phyloP scores from a whole-genome alignment of 2,329 filamentous ascomycete genomes.

The Fusarium sp. region DNA sequence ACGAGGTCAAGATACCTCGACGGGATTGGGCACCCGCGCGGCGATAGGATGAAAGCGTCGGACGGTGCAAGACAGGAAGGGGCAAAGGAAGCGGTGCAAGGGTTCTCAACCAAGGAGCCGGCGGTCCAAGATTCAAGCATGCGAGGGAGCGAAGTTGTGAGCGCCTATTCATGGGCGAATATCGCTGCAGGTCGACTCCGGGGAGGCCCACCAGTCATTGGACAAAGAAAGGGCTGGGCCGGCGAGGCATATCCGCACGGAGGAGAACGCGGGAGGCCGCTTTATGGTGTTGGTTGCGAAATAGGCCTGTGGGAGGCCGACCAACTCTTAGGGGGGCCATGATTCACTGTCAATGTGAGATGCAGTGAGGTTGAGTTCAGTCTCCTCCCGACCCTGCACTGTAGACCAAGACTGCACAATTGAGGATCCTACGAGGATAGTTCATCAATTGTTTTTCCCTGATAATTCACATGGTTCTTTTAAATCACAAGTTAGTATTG shows the following conservation, averaged over 20 bases:
- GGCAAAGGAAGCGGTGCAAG: not conserved
- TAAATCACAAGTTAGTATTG: not conserved
- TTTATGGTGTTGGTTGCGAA: not conserved
- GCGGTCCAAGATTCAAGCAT: not conserved
- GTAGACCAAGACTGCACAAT: not conserved
- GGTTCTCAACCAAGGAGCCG: not conserved
- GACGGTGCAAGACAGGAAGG: not conserved
- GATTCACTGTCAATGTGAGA: slow-evolving; percentile 20
- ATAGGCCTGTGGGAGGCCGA: not conserved
- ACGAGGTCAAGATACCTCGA: not conserved
- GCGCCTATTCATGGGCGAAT: not conserved
- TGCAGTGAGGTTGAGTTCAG: not conserved
- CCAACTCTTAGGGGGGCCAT: not conserved
- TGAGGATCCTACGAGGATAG: not conserved
- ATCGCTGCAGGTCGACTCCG: slow-evolving; percentile 1
- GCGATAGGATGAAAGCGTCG: not conserved
- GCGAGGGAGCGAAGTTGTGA: not conserved
- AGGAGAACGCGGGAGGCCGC: not conserved
- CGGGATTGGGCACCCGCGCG: not conserved
- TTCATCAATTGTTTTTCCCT: not conserved
- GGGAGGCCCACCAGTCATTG: slow-evolving; percentile 9
- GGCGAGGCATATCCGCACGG: not conserved
- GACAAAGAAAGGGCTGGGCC: not conserved
- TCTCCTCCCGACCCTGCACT: not conserved
- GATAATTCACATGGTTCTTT: too few species aligned